Evolutionary conservation across 139 green algal genomes (phyloP), one percentile per base, ranked within the genome.

Genomic region (Micractinium conductrix): DNA sequence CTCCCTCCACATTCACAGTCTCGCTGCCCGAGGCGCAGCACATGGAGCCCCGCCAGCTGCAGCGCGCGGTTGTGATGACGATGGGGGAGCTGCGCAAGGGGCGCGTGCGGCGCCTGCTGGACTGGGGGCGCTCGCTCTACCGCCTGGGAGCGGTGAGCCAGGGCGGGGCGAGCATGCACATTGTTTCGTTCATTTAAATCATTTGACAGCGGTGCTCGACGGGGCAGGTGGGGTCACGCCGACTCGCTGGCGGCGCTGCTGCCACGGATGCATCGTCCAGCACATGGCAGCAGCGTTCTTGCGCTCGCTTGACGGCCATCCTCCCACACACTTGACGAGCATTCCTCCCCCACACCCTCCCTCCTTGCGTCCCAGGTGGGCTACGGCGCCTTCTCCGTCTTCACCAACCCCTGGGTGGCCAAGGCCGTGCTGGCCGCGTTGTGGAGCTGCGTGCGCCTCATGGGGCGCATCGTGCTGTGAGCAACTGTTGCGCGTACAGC

Each of bases 351-450:
- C n/a, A n/a, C n/a, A n/a, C n/a, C n/a, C n/a, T n/a, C n/a, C n/a
- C n/a, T n/a, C n/a, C n/a, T n/a, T n/a, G n/a, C n/a, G n/a, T n/a
- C n/a, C n/a, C n/a, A n/a, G n/a, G n/a, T 94, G 28, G 79, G 50
- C 28, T 92, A 88, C 67, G 88, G 87, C 24, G 90, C 87, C 26
- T 92, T 93, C 79, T 70, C 72, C 28, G 83, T 87, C 28, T 94
- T 90, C 69, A 85, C 88, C n/a, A 93, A 94, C 81, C 91, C 91
- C 35, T 93, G 89, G 89, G 73, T 93, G 30, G 91, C 90, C 24
- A 68, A 88, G 28, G 91, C 91, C 0, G 45, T 93, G 43, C 76
- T 93, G 74, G 81, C 85, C 16, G 88, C 88, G 19, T 68, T 93
- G 14, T 92, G 86, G 85, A 92, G 88, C 33, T 80, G 74, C 22